Evolutionary conservation across 2,329 filamentous ascomycete species (phyloP), one percentile per base, ranked within the genome.

Genomic region (Arthroderma sp.): DNA sequence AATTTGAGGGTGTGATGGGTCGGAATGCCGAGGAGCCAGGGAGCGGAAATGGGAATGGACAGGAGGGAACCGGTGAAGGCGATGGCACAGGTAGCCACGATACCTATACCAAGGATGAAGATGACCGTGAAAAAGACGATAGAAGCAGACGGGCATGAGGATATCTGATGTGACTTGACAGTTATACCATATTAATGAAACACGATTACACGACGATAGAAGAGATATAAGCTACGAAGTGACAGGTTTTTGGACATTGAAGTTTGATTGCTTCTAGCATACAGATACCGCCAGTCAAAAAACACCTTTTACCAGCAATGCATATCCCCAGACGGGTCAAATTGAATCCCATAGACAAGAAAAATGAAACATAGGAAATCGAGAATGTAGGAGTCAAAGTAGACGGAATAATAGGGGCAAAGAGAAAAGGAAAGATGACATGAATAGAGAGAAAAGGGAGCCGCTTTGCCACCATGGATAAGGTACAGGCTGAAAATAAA

Each of bases 1-100:
- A 95, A 67, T 97, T 98, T 68, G 93, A 98, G 74, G 87, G 85
- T 63, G 91, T 97, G 65, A 97, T 96, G 91, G 88, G 82, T 7
- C 88, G 86, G 66, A 80, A 86, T 57, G 73, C 74, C 15, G 54
- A 47, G n/a, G 56, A 59, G 13, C 15, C 37, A 47, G 31, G 54
- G 39, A 54, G 41, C 37, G 23, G 52, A 54, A 31, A 52, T 39
- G 35, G 53, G 35, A 56, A 56, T 39, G 25, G 7, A 8, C n/a
- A 53, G 4, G 58, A 44, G 31, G 5, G 23, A 25, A 9, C 13
- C n/a, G 37, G 8, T 47, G 31, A 49, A 53, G 49, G 28, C 7
- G 49, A 51, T n/a, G 47, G 23, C 7, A 25, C 6, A 21, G 19
- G 23, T 31, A 38, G 17, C 17, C 13, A 44, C 25, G 37, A 55